These are phyloP conservation scores for Cytospora piceicola DNA, from an alignment of 2,329 filamentous ascomycete species.

Conservation along the genomic window DNA sequence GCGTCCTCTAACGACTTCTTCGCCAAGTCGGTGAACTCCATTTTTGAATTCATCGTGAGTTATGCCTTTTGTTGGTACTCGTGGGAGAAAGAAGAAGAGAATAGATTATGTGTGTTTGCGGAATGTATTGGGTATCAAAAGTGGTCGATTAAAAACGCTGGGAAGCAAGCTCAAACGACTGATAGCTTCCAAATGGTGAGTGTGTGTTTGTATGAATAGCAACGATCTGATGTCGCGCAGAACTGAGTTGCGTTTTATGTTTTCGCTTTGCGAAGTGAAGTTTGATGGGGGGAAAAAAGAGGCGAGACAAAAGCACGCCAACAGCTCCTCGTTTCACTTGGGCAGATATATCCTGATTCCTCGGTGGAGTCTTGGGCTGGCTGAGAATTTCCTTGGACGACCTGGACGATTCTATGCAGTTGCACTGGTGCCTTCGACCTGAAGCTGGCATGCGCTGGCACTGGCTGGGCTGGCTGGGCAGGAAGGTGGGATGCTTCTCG, in stretches of 20 bases:
- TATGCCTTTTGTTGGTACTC: slow-evolving; percentile 30
- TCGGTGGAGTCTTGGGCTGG: slow-evolving; percentile 23
- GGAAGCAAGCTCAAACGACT: slow-evolving; percentile 13
- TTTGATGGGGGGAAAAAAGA: slow-evolving; percentile 4
- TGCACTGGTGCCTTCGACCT: slow-evolving; percentile 16
- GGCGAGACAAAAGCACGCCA: neutral
- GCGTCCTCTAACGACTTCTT: slow-evolving; percentile 89
- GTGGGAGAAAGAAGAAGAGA: neutral
- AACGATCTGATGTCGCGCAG: slow-evolving; percentile 25
- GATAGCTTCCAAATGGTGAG: neutral
- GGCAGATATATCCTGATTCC: slow-evolving; percentile 26
- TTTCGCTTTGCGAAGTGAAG: slow-evolving; percentile 9
- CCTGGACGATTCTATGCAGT: slow-evolving; percentile 16
- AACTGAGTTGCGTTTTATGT: slow-evolving; percentile 1
- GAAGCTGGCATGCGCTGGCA: slow-evolving; percentile 25
- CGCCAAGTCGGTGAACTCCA: slow-evolving; percentile 93
- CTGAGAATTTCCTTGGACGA: slow-evolving; percentile 15
- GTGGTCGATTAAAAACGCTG: neutral
- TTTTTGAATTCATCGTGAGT: slow-evolving; percentile 69
- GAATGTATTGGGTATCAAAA: slow-evolving; percentile 18
- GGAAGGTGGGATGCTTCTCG: slow-evolving; percentile 21
- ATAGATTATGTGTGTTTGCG: slow-evolving; percentile 14
- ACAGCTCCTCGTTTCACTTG: neutral
- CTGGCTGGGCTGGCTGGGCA: neutral
- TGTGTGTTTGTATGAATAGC: slow-evolving; percentile 5